Conservation (phyloP, 352 stramenopile species). For the Detonula confervacea region DNA sequence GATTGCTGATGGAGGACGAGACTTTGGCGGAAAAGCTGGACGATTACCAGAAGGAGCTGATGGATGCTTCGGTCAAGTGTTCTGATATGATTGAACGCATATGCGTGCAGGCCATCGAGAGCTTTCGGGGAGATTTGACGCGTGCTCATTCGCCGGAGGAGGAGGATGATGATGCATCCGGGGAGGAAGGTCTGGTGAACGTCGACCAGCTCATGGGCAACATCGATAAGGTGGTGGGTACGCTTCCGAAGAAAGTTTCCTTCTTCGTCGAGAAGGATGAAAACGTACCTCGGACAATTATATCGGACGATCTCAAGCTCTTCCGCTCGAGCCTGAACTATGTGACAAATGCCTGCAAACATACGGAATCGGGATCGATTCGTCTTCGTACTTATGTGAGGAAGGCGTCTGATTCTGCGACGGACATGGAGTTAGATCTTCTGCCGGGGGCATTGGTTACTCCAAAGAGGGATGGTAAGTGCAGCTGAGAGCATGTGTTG, state of each 20-base stretch:
- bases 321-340: conserved; percentile 78
- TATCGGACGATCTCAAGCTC: conserved; percentile 60
- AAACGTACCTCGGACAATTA: conserved; percentile 42
- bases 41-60: conserved; percentile 53
- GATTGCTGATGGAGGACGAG: conserved; percentile 63
- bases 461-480: conserved; percentile 40
- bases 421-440: conserved; percentile 6
- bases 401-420: conserved; percentile 4
- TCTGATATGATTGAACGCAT: conserved; percentile 67
- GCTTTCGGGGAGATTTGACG: conserved; percentile 44
- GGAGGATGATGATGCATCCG: not conserved
- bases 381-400: conserved; percentile 62
- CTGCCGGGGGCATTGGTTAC: conserved; percentile 34
- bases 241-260: conserved; percentile 58
- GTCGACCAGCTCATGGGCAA: conserved; percentile 55
- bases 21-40: conserved; percentile 38
- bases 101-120: conserved; percentile 63
- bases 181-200: conserved; percentile 29
- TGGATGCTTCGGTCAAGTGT: conserved; percentile 49
- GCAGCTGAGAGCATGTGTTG: no score
- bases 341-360: conserved; percentile 76
- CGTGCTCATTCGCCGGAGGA: not conserved
- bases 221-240: conserved; percentile 45
- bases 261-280: conserved; percentile 50
- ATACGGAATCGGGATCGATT: conserved; percentile 70